A percentile compares a stretch with the other conserved stretches of the same genome.
Conservation (phyloP, 192 early-diverging fungal species). For the Coemansia sp. region DNA sequence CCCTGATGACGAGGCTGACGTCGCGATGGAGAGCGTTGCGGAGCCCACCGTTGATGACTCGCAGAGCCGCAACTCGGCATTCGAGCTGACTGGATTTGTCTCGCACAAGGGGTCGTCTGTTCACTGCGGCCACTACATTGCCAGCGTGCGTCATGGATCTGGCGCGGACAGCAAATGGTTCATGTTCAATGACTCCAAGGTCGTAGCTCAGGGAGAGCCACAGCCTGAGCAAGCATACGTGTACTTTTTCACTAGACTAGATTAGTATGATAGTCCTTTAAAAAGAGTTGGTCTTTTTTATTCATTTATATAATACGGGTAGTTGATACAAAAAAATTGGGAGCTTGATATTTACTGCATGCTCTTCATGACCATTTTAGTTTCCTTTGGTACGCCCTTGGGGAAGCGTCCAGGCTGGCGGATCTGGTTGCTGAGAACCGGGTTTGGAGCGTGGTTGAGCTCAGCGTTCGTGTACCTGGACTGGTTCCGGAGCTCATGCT, state of each 20-base stretch:
- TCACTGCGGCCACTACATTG: conserved; percentile 97
- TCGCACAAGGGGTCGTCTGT: conserved; percentile 96
- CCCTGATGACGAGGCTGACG: conserved; percentile 61
- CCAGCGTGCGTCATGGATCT: conserved; percentile 65
- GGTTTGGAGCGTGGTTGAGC: conserved; percentile 19
- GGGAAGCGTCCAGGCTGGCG: conserved; percentile 41
- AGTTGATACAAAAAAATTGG: not conserved
- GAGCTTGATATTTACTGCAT: conserved; percentile 1
- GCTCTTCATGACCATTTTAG: conserved; percentile 29
- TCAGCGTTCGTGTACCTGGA: conserved; percentile 26
- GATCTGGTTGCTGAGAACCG: conserved; percentile 22
- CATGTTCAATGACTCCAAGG: conserved; percentile 96
- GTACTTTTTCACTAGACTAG: conserved; percentile 64
- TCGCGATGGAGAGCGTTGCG: not conserved
- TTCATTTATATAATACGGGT: not conserved
- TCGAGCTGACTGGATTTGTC: conserved; percentile 75
- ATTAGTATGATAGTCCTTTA: not conserved
- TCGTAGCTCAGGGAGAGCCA: conserved; percentile 70
- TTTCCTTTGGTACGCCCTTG: conserved; percentile 35
- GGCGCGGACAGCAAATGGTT: conserved; percentile 73
- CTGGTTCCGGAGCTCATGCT: conserved; percentile 9
- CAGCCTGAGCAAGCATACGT: conserved; percentile 72
- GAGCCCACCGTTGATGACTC: not conserved
- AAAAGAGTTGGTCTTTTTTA: no score
- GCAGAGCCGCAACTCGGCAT: conserved; percentile 8